Conservation (phyloP, 805 yeast genomes). For the Barnettozyma populi region DNA sequence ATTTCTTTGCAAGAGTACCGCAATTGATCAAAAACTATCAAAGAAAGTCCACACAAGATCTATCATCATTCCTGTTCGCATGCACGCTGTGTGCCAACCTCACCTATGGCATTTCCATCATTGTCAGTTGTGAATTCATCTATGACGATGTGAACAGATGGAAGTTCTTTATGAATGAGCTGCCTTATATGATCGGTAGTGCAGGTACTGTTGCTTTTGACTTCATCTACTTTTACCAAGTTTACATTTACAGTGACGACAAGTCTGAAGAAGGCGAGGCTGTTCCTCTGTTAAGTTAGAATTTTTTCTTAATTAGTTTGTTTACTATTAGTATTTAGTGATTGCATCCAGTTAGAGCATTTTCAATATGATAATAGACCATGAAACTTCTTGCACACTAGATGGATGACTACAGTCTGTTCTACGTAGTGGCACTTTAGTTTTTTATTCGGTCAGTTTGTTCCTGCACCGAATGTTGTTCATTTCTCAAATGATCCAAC, state of each 20-base stretch:
- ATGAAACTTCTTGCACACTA: no score
- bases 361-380: no score
- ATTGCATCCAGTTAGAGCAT: neutral
- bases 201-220: conserved; percentile 84
- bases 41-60: conserved; percentile 81
- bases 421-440: no score
- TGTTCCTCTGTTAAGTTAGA: conserved; percentile 12
- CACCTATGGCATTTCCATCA: conserved; percentile 69
- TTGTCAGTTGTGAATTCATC: conserved; percentile 54
- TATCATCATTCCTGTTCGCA: conserved; percentile 73
- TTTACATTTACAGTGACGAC: conserved; percentile 30
- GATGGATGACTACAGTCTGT: no score
- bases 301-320: no score
- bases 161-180: conserved; percentile 56
- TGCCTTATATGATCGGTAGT: conserved; percentile 81
- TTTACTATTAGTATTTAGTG: neutral
- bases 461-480: neutral
- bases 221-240: conserved; percentile 60
- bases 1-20: conserved; percentile 77
- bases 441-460: neutral
- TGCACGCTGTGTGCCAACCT: conserved; percentile 77
- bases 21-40: conserved; percentile 72
- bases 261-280: conserved; percentile 10
- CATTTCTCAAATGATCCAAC: neutral
- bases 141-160: conserved; percentile 30